These are phyloP conservation scores for Thelephora terrestris DNA, from an alignment of 1,284 basidiomycete species.

Conservation along the genomic window DNA sequence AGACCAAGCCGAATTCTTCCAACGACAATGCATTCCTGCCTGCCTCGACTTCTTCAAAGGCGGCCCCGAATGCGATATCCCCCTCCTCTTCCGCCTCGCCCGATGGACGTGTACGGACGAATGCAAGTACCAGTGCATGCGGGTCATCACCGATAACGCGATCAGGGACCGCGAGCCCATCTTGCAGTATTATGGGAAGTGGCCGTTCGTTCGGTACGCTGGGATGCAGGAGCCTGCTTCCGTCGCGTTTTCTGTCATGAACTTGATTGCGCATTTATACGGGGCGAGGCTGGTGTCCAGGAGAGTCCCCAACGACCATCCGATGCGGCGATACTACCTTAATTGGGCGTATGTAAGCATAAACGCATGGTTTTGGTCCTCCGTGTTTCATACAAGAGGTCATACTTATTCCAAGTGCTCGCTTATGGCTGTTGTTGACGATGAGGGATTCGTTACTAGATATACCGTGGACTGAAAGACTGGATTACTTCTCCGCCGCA, in stretches of 20 bases:
- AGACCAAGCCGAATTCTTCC: too few species aligned
- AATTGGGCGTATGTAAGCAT: constrained; percentile 66
- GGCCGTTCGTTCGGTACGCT: constrained; percentile 82
- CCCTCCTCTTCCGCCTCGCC: constrained; percentile 43
- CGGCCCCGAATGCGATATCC: constrained; percentile 18
- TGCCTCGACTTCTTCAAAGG: not conserved
- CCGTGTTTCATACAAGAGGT: constrained; percentile 88
- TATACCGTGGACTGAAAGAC: constrained; percentile 73
- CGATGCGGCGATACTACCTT: constrained; percentile 64
- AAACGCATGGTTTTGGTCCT: constrained; percentile 91
- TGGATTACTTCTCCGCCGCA: constrained; percentile 95
- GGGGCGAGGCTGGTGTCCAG: constrained; percentile 43
- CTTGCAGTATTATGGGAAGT: constrained; percentile 92
- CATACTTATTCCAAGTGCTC: constrained; percentile 13
- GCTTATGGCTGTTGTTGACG: constrained; percentile 4
- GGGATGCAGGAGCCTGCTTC: constrained; percentile 94
- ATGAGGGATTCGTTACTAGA: constrained; percentile 39
- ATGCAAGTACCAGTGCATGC: constrained; percentile 88
- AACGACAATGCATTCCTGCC: too few species aligned
- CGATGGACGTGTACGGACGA: constrained; percentile 77
- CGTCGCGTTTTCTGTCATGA: constrained; percentile 81
- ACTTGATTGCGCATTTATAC: constrained; percentile 64
- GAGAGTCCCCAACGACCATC: constrained; percentile 46
- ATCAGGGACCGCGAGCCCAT: constrained; percentile 31
- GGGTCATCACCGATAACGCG: constrained; percentile 64